Percentiles rank a stretch among this genome's conserved stretches.
Conservation (phyloP, 1,284 basidiomycete species). For the Rhodotorula sp. region DNA sequence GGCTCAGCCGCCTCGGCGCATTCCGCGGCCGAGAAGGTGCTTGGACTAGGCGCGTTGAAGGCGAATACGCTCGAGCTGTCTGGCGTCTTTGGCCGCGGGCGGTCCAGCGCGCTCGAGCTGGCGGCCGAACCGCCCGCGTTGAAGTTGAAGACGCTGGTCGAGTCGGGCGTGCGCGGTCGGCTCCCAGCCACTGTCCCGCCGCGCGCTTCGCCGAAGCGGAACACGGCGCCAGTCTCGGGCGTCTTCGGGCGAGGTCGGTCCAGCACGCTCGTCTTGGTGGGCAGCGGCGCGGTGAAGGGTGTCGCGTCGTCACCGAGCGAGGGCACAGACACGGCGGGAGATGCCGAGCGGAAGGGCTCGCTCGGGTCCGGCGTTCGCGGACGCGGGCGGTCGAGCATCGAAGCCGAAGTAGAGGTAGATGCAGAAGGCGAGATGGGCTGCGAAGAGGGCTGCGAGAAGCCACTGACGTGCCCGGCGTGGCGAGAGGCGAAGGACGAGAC, state of each 20-base stretch:
- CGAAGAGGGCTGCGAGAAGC: background rate
- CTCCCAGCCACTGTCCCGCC: background rate
- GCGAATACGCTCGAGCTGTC: slow-evolving; percentile 4
- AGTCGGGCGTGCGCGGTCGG: background rate
- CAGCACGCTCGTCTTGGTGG: slow-evolving; percentile 11
- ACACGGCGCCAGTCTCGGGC: slow-evolving; percentile 9
- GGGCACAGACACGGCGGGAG: background rate
- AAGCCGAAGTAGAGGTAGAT: background rate
- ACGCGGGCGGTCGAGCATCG: slow-evolving; percentile 8
- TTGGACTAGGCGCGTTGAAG: background rate
- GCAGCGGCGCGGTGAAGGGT: background rate
- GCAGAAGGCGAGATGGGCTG: background rate
- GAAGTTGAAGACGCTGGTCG: background rate
- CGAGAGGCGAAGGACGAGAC: background rate
- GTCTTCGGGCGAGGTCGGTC: slow-evolving; percentile 22
- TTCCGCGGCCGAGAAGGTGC: rapidly evolving
- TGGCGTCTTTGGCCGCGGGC: slow-evolving; percentile 30
- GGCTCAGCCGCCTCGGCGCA: background rate
- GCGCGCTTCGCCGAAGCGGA: slow-evolving; percentile 8
- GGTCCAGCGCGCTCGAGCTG: slow-evolving; percentile 17
- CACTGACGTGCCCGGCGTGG: background rate
- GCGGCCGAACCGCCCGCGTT: background rate
- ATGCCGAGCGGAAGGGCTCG: background rate
- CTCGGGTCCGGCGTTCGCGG: slow-evolving; percentile 28
- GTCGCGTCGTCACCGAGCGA: background rate